A percentile compares a stretch with the other conserved stretches of the same genome.
These are phyloP conservation scores for Cymbopogon flexuosus DNA, from an alignment of 202 grass and related monocot species.

Conservation along the genomic window DNA sequence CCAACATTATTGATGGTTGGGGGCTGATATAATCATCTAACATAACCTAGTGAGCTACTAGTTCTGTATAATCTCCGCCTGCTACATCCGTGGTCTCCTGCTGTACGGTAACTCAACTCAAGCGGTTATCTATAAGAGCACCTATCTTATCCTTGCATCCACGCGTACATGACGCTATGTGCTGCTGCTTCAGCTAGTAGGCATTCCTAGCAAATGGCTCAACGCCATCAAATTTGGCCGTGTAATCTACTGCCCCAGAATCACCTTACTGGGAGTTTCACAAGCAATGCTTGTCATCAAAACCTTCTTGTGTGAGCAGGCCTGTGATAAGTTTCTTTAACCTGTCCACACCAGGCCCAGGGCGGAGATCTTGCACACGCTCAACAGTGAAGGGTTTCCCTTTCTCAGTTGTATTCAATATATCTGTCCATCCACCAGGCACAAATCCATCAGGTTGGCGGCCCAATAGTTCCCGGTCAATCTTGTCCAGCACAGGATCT, in stretches of 20 bases:
- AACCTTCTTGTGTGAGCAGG: constrained; percentile 74
- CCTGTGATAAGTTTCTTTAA: constrained; percentile 69
- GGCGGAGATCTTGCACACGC: constrained; percentile 55
- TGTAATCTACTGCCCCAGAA: constrained; percentile 36
- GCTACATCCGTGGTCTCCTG: constrained; percentile 40
- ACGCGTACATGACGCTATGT: constrained; percentile 12
- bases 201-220: constrained; percentile 35
- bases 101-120: constrained; percentile 55
- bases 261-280: constrained; percentile 40
- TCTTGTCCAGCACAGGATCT: constrained; percentile 83
- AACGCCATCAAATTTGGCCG: constrained; percentile 20
- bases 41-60: constrained; percentile 57
- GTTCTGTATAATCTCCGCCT: constrained; percentile 56
- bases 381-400: constrained; percentile 43
- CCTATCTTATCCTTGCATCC: constrained; percentile 35
- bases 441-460: constrained; percentile 55
- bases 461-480: constrained; percentile 71
- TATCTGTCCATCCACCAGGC: constrained; percentile 63
- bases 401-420: constrained; percentile 47
- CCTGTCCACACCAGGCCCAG: constrained; percentile 57
- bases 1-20: constrained; percentile 44
- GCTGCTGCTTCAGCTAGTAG: constrained; percentile 32
- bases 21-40: constrained; percentile 54
- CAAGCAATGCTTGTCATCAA: constrained; percentile 81
- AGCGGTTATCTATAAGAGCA: constrained; percentile 40